Conservation (phyloP, 2,329 filamentous ascomycete species). For the Fusarium nematophilum region DNA sequence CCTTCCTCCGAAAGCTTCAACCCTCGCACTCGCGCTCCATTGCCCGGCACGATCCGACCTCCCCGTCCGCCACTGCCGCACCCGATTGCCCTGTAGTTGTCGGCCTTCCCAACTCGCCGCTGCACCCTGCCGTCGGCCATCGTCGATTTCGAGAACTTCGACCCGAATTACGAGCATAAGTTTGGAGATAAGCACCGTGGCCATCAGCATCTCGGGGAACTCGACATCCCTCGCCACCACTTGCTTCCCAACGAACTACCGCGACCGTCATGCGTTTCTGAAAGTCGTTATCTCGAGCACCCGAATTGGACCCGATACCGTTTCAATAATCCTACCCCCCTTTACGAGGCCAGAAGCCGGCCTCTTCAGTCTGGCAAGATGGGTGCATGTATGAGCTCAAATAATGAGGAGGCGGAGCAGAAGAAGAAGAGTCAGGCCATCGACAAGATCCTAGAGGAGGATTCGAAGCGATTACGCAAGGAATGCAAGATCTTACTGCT, state of each 20-base stretch:
- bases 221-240: conserved; percentile 20
- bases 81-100: conserved; percentile 30
- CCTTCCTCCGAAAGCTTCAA: conserved; percentile 5
- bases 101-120: conserved; percentile 33
- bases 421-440: conserved; percentile 98
- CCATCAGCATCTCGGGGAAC: conserved; percentile 7
- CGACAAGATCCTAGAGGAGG: conserved; percentile 92
- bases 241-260: conserved; percentile 20
- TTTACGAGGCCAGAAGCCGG: conserved; percentile 24
- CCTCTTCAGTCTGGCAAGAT: conserved; percentile 64
- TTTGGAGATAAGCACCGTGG: neutral
- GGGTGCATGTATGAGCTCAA: conserved; percentile 94
- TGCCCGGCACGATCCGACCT: conserved; percentile 32
- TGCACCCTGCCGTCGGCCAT: conserved; percentile 24
- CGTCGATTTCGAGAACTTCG: conserved; percentile 1
- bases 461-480: conserved; percentile 89
- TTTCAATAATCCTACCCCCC: conserved; percentile 14
- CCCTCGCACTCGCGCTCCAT: conserved; percentile 11
- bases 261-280: conserved; percentile 42
- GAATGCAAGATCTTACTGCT: conserved; percentile 99
- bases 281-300: conserved; percentile 31
- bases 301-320: conserved; percentile 25
- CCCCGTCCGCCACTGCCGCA: conserved; percentile 31
- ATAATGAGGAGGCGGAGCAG: conserved; percentile 86
- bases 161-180: conserved; percentile 8